These are phyloP conservation scores for Arxiozyma slooffiae DNA, from an alignment of 1,139 yeast genomes.

Conservation along the genomic window DNA sequence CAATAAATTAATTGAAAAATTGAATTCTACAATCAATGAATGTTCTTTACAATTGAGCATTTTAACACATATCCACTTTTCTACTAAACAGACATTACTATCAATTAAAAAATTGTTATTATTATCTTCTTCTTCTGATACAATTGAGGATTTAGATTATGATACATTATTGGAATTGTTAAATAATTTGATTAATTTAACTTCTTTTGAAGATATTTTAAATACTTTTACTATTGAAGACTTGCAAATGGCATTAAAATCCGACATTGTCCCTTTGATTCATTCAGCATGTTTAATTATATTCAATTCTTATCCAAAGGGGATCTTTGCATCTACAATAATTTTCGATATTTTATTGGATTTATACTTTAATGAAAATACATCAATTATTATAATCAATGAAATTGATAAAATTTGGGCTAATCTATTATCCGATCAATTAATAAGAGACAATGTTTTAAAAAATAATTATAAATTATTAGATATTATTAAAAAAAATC, in stretches of 20 bases:
- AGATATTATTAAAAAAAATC: slow-evolving; percentile 12
- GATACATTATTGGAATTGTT: slow-evolving; percentile 23
- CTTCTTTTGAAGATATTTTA: slow-evolving; percentile 27
- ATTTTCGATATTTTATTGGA: slow-evolving; percentile 23
- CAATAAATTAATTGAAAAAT: neutral
- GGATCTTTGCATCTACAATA: slow-evolving; percentile 26
- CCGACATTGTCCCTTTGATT: slow-evolving; percentile 22
- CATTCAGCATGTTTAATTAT: slow-evolving; percentile 29
- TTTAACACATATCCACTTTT: slow-evolving; percentile 5
- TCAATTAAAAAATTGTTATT: neutral
- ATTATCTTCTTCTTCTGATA: neutral
- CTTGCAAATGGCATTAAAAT: slow-evolving; percentile 26
- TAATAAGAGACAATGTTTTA: slow-evolving; percentile 27
- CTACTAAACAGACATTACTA: slow-evolving; percentile 13
- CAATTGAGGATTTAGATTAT: slow-evolving; percentile 15
- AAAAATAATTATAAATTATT: slow-evolving; percentile 19
- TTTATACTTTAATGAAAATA: slow-evolving; percentile 16
- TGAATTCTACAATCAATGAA: slow-evolving; percentile 15
- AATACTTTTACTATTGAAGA: slow-evolving; percentile 25
- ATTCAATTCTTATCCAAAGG: slow-evolving; percentile 29
- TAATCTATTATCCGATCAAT: slow-evolving; percentile 20
- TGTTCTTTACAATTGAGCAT: slow-evolving; percentile 16
- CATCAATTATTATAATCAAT: slow-evolving; percentile 23
- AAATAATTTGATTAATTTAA: slow-evolving; percentile 18
- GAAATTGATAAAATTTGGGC: slow-evolving; percentile 27